Evolutionary conservation across 2,329 filamentous ascomycete species (phyloP).

Genomic region (Cytospora chrysosperma): DNA sequence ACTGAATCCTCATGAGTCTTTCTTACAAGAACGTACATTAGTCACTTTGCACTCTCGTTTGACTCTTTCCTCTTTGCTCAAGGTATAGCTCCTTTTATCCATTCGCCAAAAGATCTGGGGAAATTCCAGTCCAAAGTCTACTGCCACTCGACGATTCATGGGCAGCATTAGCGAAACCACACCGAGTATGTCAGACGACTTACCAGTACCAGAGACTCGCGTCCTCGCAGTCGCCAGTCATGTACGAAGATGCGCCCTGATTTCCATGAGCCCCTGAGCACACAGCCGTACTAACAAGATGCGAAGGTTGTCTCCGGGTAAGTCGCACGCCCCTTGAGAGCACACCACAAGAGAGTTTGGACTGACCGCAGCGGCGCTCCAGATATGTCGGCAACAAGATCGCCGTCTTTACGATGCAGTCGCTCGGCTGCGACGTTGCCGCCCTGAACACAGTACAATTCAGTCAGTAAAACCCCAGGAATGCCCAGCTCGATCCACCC

Average conservation of each 20-base stretch:
- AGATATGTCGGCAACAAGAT: conserved; percentile 99
- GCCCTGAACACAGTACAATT: conserved; percentile 97
- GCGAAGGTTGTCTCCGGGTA: conserved; percentile 46
- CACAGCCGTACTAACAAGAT: conserved; percentile 25
- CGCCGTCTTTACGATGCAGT: conserved; percentile 91
- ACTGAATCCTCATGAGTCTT: neutral
- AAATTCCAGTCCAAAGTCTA: neutral
- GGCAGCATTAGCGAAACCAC: conserved; percentile 4
- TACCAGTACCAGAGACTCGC: conserved; percentile 55
- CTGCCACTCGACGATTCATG: neutral
- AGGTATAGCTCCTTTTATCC: neutral
- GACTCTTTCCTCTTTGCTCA: neutral
- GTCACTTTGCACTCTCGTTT: neutral
- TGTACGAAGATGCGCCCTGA: conserved; percentile 58
- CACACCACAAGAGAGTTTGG: neutral
- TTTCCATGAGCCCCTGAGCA: conserved; percentile 25
- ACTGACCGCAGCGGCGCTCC: conserved; percentile 24
- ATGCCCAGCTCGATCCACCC: neutral
- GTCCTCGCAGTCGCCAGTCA: conserved; percentile 92
- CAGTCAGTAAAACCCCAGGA: conserved; percentile 58
- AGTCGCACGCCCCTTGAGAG: conserved; percentile 20
- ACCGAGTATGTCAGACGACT: conserved; percentile 38
- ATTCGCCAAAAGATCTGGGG: neutral
- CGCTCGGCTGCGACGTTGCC: conserved; percentile 88
- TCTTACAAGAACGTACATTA: neutral